A percentile compares a stretch with the other conserved stretches of the same genome.
phyloP scores from a whole-genome alignment of 371 early-diverging fungal genomes.

The Mucor saturninus region DNA sequence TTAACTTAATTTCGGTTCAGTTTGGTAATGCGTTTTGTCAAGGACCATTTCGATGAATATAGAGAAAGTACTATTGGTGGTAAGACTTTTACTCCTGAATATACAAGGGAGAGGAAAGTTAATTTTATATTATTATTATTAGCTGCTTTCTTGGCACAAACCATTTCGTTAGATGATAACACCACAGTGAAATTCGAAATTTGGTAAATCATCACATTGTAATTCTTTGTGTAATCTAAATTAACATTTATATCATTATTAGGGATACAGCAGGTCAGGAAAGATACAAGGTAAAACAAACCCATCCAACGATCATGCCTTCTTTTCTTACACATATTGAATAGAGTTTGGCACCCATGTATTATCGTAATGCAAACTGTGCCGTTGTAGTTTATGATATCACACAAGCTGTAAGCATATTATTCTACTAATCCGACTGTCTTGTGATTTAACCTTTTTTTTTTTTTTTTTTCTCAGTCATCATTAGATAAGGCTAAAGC shows the following conservation, averaged over 20 bases:
- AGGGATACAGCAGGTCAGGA: conserved; percentile 97
- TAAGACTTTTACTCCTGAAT: conserved; percentile 30
- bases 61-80: conserved; percentile 98
- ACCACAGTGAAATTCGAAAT: conserved; percentile 86
- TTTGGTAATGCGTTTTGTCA: conserved; percentile 94
- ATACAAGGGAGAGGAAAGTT: neutral
- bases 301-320: neutral
- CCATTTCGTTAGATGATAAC: conserved; percentile 70
- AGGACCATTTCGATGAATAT: conserved; percentile 97
- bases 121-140: neutral
- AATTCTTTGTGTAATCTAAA: conserved; percentile 1
- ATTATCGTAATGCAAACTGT: conserved; percentile 97
- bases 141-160: conserved; percentile 87
- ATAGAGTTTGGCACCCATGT: conserved; percentile 98
- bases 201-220: conserved; percentile 60
- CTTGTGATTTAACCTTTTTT: neutral
- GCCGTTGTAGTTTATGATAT: conserved; percentile 98
- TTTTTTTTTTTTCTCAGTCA: conserved; percentile 48
- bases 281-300: conserved; percentile 77
- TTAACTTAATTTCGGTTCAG: conserved; percentile 39
- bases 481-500: conserved; percentile 96
- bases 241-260: conserved; percentile 12
- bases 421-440: neutral
- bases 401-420: conserved; percentile 78
- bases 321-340: neutral